Conservation (phyloP, 2,329 filamentous ascomycete species). For the Cladorrhinum sp. region DNA sequence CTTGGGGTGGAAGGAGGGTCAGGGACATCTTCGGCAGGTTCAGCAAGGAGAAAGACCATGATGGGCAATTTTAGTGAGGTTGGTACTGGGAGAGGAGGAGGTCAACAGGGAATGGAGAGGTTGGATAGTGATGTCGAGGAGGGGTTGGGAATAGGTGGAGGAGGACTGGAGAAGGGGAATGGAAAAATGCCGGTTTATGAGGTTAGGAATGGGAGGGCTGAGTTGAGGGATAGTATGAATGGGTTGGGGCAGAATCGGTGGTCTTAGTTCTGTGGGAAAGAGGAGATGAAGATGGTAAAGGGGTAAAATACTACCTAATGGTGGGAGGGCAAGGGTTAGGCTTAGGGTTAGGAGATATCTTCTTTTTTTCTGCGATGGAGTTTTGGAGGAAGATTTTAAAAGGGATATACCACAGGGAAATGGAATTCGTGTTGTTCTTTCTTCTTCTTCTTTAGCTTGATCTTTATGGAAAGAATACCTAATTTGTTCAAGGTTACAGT, state of each 20-base stretch:
- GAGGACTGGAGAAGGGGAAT: background rate
- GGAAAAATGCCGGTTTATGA: constrained; percentile 14
- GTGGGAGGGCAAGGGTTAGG: no score
- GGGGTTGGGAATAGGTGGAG: constrained; percentile 2
- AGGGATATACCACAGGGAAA: constrained; percentile 2
- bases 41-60: constrained; percentile 14
- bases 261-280: constrained; percentile 11
- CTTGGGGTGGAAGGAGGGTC: background rate
- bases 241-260: constrained; percentile 32
- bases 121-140: constrained; percentile 27
- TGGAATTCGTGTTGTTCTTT: no score
- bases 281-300: no score
- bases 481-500: background rate
- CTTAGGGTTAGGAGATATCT: no score
- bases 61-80: constrained; percentile 26
- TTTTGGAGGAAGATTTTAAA: background rate
- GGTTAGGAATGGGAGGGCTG: constrained; percentile 18
- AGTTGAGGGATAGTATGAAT: constrained; percentile 31
- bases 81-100: constrained; percentile 4
- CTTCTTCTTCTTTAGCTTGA: background rate
- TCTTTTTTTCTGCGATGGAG: background rate
- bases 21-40: no score
- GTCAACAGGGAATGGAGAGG: constrained; percentile 26
- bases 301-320: no score
- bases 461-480: background rate